phyloP scores from a whole-genome alignment of 2,329 filamentous ascomycete genomes.

The Fusarium odoratissimum region DNA sequence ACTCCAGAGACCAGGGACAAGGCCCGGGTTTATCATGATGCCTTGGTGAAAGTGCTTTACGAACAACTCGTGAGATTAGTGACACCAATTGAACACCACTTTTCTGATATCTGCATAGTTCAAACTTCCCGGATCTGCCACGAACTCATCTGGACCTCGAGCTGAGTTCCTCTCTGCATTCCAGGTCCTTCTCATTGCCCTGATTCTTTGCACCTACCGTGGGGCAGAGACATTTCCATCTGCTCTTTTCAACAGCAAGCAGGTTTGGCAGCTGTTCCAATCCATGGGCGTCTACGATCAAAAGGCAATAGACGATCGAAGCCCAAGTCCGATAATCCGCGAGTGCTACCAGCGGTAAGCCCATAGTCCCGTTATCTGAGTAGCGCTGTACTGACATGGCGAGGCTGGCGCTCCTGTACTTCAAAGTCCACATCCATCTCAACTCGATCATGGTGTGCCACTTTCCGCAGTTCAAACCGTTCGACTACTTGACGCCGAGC shows the following conservation, averaged over 20 bases:
- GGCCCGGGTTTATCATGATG: not conserved
- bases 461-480: not conserved
- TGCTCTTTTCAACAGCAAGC: not conserved
- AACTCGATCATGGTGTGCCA: not conserved
- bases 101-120: not conserved
- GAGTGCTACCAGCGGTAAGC: not conserved
- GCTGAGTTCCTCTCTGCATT: not conserved
- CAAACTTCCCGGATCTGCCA: too few species aligned
- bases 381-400: not conserved
- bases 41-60: not conserved
- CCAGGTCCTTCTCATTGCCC: not conserved
- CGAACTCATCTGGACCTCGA: not conserved
- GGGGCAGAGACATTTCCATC: not conserved
- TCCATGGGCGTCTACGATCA: not conserved
- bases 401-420: not conserved
- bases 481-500: not conserved
- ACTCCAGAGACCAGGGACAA: not conserved
- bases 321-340: rapidly evolving
- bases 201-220: not conserved
- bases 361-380: too few species aligned
- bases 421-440: not conserved
- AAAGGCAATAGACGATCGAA: not conserved
- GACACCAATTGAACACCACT: rapidly evolving
- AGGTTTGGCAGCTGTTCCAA: not conserved
- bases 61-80: not conserved